These are phyloP conservation scores for Biscogniauxia sp. DNA, from an alignment of 2,329 filamentous ascomycete species.

Conservation along the genomic window DNA sequence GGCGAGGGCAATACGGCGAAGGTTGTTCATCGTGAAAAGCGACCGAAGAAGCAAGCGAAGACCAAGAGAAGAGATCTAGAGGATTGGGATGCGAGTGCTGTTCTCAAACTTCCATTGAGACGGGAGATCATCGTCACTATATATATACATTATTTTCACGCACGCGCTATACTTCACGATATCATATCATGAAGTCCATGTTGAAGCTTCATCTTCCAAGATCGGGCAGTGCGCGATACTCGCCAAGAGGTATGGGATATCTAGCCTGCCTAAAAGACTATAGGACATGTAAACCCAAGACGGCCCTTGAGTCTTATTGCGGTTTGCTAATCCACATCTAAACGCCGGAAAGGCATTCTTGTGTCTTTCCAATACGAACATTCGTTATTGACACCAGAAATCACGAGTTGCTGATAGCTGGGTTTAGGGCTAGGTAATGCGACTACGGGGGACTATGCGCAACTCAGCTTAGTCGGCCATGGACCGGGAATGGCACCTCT, in stretches of 20 bases:
- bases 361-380: neutral
- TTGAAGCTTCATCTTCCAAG: neutral
- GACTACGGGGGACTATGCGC: neutral
- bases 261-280: neutral
- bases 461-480: neutral
- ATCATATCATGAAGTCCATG: neutral
- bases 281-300: neutral
- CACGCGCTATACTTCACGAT: neutral
- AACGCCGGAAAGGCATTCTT: neutral
- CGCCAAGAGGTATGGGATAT: neutral
- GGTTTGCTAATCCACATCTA: neutral
- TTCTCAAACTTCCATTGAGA: neutral
- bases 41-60: neutral
- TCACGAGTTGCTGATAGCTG: neutral
- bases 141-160: neutral
- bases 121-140: neutral
- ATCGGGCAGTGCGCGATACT: neutral
- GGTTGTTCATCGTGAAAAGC: constrained; percentile 23
- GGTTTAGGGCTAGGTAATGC: neutral
- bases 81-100: neutral
- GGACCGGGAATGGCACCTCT: neutral
- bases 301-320: neutral
- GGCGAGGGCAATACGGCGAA: constrained; percentile 29
- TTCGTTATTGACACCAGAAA: neutral
- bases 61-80: neutral